Evolutionary conservation across 2,329 filamentous ascomycete genomes (phyloP).

Genomic region (Fusarium ambrosium): DNA sequence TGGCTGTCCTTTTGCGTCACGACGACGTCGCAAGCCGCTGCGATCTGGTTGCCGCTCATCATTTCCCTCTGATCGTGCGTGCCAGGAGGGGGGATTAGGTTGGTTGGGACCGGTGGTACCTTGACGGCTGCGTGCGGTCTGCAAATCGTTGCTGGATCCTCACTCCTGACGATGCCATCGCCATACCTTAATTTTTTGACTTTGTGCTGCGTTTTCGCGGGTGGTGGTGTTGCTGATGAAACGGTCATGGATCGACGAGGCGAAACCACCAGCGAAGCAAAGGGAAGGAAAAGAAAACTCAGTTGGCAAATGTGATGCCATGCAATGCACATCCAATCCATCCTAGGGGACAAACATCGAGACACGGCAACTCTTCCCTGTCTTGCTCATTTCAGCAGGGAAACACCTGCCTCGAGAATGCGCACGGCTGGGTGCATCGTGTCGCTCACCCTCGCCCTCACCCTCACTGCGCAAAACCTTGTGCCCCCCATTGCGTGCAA

Average conservation of each 20-base stretch:
- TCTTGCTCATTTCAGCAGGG: not conserved
- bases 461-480: conserved; percentile 9
- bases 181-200: conserved; percentile 1
- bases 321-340: not conserved
- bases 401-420: not conserved
- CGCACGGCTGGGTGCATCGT: not conserved
- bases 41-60: conserved; percentile 13
- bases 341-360: not conserved
- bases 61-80: not conserved
- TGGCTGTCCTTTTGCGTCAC: conserved; percentile 22
- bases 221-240: conserved; percentile 11
- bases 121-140: not conserved
- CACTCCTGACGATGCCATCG: not conserved
- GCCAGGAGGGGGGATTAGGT: conserved; percentile 3
- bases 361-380: not conserved
- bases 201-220: conserved; percentile 5
- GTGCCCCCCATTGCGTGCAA: not conserved
- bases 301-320: conserved; percentile 19
- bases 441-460: not conserved
- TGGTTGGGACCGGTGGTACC: not conserved
- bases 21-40: conserved; percentile 10
- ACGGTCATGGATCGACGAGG: conserved; percentile 1
- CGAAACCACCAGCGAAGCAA: not conserved
- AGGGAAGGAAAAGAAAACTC: conserved; percentile 20
- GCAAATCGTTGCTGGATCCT: conserved; percentile 6